A percentile compares a stretch with the other conserved stretches of the same genome.
Conservation (phyloP, 2,329 filamentous ascomycete genomes). For the Trichoderma sp. region DNA sequence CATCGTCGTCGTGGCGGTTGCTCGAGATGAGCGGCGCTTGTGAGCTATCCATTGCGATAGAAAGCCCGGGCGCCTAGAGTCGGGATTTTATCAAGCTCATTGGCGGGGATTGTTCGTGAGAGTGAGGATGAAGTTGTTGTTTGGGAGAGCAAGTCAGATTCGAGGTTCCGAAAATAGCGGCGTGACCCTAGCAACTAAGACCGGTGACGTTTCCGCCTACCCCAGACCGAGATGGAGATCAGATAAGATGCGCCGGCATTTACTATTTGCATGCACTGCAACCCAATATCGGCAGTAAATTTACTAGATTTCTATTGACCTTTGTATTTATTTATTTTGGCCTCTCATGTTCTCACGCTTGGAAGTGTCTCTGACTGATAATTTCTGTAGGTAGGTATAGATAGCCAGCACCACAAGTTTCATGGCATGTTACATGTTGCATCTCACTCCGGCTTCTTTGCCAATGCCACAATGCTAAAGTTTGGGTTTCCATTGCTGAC, state of each 20-base stretch:
- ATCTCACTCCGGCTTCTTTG: constrained; percentile 28
- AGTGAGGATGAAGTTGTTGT: background rate
- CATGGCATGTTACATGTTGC: background rate
- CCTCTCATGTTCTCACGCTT: background rate
- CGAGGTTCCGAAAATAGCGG: constrained; percentile 16
- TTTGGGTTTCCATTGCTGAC: constrained; percentile 40
- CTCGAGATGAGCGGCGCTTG: constrained; percentile 44
- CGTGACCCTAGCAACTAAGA: constrained; percentile 16
- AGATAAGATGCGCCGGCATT: constrained; percentile 5
- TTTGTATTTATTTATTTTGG: background rate
- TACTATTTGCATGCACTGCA: background rate
- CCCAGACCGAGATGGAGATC: background rate
- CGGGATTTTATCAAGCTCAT: constrained; percentile 1
- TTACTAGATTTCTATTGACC: background rate
- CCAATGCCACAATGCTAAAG: constrained; percentile 45
- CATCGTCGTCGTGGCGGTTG: constrained; percentile 35
- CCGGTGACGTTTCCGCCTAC: constrained; percentile 19
- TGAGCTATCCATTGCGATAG: constrained; percentile 39
- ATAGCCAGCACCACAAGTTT: background rate
- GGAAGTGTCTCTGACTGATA: background rate
- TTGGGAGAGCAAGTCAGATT: background rate
- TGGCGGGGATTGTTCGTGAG: background rate
- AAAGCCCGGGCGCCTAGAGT: background rate
- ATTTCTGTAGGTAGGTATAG: background rate
- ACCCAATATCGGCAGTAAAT: background rate